These are phyloP conservation scores for Pezicula neosporulosa DNA, from an alignment of 2,329 filamentous ascomycete genomes.

Conservation along the genomic window DNA sequence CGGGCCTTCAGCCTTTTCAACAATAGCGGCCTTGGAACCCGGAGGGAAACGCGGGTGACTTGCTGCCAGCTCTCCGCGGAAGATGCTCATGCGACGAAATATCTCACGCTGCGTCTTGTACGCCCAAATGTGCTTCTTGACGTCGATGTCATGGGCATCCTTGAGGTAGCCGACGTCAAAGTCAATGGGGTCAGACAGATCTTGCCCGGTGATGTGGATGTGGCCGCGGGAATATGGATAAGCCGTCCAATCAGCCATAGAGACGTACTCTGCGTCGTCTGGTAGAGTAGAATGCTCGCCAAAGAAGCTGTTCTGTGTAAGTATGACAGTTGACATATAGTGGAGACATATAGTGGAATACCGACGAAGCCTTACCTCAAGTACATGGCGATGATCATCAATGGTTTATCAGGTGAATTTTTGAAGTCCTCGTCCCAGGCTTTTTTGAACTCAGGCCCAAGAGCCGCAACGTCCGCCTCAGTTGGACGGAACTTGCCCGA, in stretches of 20 bases:
- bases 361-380: conserved; percentile 6
- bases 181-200: conserved; percentile 38
- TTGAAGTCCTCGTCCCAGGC: conserved; percentile 53
- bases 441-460: conserved; percentile 47
- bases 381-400: conserved; percentile 36
- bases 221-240: conserved; percentile 58
- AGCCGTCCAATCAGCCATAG: conserved; percentile 45
- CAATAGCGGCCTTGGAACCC: conserved; percentile 33
- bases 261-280: conserved; percentile 43
- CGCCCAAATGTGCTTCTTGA: conserved; percentile 52
- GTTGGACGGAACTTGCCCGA: conserved; percentile 50
- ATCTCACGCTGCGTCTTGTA: conserved; percentile 63
- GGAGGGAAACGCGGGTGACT: conserved; percentile 39
- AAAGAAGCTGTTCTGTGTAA: conserved; percentile 29
- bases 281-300: conserved; percentile 37
- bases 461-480: conserved; percentile 45
- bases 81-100: conserved; percentile 48
- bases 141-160: conserved; percentile 45
- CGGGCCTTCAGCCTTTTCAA: neutral
- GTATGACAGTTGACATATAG: neutral
- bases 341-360: neutral
- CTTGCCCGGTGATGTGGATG: conserved; percentile 49
- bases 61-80: conserved; percentile 38
- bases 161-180: conserved; percentile 54
- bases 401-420: conserved; percentile 7